Evolutionary conservation across 2,329 filamentous ascomycete species (phyloP).

Genomic region (Didymellaceae sp.): DNA sequence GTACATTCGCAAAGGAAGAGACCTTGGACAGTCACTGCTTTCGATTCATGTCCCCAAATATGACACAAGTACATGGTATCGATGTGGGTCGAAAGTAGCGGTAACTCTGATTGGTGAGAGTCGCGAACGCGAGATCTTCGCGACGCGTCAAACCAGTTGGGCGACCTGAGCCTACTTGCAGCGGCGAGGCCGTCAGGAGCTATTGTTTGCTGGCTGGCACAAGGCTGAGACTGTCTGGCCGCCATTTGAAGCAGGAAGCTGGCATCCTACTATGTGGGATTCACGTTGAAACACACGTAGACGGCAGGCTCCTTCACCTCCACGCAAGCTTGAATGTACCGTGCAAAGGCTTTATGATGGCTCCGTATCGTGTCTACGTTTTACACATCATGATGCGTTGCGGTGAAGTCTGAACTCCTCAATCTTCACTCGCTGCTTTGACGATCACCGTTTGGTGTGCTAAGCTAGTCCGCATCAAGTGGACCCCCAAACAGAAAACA

Average conservation of each 20-base stretch:
- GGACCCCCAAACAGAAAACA: slow-evolving; percentile 20
- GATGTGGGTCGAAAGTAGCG: too few species aligned
- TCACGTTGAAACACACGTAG: background rate
- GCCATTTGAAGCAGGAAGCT: too few species aligned
- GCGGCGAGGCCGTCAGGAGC: background rate
- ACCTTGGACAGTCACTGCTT: background rate
- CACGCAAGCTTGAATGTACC: background rate
- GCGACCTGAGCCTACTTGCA: too few species aligned
- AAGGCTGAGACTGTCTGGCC: too few species aligned
- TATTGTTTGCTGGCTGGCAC: too few species aligned
- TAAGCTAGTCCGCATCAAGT: slow-evolving; percentile 10
- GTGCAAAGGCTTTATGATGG: background rate
- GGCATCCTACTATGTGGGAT: too few species aligned
- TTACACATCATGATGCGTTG: too few species aligned
- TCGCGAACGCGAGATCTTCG: slow-evolving; percentile 1
- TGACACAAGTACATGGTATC: too few species aligned
- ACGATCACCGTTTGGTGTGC: slow-evolving; percentile 3
- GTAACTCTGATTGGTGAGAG: slow-evolving; percentile 7
- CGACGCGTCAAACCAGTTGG: slow-evolving; percentile 1
- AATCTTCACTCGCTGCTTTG: slow-evolving; percentile 1
- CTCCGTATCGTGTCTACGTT: background rate
- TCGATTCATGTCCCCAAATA: too few species aligned
- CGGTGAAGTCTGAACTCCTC: background rate
- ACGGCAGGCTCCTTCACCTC: background rate
- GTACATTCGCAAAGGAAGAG: too few species aligned